A percentile compares a stretch with the other conserved stretches of the same genome.
Conservation (phyloP, 257 asterid species). For the Schizonepeta tenuifolia region DNA sequence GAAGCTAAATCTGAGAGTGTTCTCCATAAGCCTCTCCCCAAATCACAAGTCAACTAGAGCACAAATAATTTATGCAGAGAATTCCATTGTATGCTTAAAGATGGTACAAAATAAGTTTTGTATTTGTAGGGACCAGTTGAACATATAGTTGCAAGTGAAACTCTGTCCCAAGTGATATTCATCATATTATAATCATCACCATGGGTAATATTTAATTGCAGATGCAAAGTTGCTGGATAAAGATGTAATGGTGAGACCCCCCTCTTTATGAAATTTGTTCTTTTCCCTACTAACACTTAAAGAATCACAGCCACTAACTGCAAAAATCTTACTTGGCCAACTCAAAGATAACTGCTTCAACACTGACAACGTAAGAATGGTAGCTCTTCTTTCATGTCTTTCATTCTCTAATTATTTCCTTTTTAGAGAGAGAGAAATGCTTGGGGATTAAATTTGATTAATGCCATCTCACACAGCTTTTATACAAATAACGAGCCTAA, state of each 20-base stretch:
- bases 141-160: not conserved
- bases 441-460: no score
- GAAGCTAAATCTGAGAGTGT: not conserved
- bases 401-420: no score
- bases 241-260: constrained; percentile 15
- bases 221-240: constrained; percentile 23
- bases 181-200: not conserved
- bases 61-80: constrained; percentile 21
- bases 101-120: not conserved
- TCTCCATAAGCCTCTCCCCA: not conserved
- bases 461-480: no score
- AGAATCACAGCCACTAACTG: constrained; percentile 37
- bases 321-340: constrained; percentile 30
- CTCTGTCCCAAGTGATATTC: not conserved
- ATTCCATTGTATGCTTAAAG: constrained; percentile 3
- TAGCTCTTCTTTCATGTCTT: not conserved
- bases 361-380: constrained; percentile 18
- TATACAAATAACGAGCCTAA: no score
- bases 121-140: constrained; percentile 16
- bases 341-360: constrained; percentile 32
- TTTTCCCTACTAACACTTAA: no score
- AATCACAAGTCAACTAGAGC: constrained; percentile 17
- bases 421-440: no score
- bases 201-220: constrained; percentile 15
- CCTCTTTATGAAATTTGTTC: no score